phyloP scores from a whole-genome alignment of 1,284 basidiomycete species.

The Cryptococcus hybrid region DNA sequence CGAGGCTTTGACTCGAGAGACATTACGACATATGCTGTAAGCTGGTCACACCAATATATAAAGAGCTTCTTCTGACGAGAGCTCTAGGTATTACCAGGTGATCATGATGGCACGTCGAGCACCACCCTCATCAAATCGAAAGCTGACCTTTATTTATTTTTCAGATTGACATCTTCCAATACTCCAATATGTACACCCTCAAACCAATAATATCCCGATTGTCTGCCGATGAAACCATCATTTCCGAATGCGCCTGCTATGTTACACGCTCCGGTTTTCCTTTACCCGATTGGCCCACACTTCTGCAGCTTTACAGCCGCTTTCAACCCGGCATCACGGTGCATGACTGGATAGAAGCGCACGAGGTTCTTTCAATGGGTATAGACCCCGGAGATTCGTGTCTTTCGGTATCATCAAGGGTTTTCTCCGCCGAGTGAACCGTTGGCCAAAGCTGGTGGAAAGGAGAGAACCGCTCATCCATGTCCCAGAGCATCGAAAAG shows the following conservation, averaged over 20 bases:
- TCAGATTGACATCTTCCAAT: conserved; percentile 92
- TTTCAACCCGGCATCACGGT: conserved; percentile 82
- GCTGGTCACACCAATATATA: conserved; percentile 35
- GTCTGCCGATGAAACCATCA: conserved; percentile 75
- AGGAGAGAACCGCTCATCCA: conserved; percentile 20
- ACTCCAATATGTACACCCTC: conserved; percentile 95
- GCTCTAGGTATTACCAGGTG: conserved; percentile 74
- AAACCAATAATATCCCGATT: conserved; percentile 80
- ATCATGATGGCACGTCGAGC: conserved; percentile 66
- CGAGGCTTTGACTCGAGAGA: conserved; percentile 74
- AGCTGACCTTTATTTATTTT: background rate
- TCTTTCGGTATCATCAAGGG: conserved; percentile 99
- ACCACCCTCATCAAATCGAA: background rate
- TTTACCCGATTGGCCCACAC: conserved; percentile 68
- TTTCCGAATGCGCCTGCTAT: conserved; percentile 84
- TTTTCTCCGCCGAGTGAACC: conserved; percentile 86
- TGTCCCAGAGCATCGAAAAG: conserved; percentile 8
- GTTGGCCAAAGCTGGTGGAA: conserved; percentile 69
- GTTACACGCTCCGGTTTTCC: conserved; percentile 66
- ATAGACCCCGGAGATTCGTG: conserved; percentile 91
- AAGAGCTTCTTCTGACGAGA: conserved; percentile 48
- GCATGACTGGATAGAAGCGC: conserved; percentile 81
- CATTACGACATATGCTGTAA: conserved; percentile 87
- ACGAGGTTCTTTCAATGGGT: conserved; percentile 67
- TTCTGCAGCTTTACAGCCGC: conserved; percentile 81